Evolutionary conservation across 352 stramenopile genomes (phyloP).

Genomic region (Phytophthora uliginosa): DNA sequence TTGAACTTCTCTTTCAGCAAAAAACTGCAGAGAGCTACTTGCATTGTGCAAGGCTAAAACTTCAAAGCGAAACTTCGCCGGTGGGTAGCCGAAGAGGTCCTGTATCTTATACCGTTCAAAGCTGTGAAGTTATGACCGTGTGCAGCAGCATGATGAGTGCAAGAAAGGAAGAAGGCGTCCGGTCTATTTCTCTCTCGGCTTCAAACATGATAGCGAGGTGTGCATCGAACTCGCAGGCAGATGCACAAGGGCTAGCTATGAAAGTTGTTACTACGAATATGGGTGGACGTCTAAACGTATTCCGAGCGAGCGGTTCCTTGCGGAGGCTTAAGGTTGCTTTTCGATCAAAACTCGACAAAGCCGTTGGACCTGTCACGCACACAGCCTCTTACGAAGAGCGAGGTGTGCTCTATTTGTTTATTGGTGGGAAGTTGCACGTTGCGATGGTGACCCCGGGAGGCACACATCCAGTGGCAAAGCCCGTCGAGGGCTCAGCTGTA

Average conservation of each 20-base stretch:
- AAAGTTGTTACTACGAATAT: slow-evolving; percentile 57
- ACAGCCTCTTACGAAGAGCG: slow-evolving; percentile 48
- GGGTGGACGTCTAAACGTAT: slow-evolving; percentile 48
- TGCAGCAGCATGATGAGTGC: slow-evolving; percentile 63
- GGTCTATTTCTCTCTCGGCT: slow-evolving; percentile 39
- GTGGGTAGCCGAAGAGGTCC: slow-evolving; percentile 28
- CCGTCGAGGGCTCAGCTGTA: slow-evolving; percentile 1
- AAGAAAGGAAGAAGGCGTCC: slow-evolving; percentile 26
- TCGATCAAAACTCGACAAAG: slow-evolving; percentile 31
- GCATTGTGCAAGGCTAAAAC: slow-evolving; percentile 64
- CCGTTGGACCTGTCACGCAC: slow-evolving; percentile 44
- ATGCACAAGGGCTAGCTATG: slow-evolving; percentile 11
- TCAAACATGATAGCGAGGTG: slow-evolving; percentile 37
- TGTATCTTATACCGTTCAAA: slow-evolving; percentile 61
- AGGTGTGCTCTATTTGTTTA: slow-evolving; percentile 51
- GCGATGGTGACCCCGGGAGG: slow-evolving; percentile 23
- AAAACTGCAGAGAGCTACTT: slow-evolving; percentile 53
- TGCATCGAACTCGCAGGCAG: slow-evolving; percentile 5
- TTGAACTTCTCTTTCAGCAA: slow-evolving; percentile 76
- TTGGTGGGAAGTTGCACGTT: slow-evolving; percentile 43
- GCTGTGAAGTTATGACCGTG: slow-evolving; percentile 60
- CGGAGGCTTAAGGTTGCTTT: slow-evolving; percentile 44
- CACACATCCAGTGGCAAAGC: slow-evolving; percentile 2
- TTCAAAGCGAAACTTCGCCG: slow-evolving; percentile 54
- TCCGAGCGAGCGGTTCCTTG: slow-evolving; percentile 45